Conservation (phyloP, 2,329 filamentous ascomycete species). For the Alternaria hordeiaustralica region DNA sequence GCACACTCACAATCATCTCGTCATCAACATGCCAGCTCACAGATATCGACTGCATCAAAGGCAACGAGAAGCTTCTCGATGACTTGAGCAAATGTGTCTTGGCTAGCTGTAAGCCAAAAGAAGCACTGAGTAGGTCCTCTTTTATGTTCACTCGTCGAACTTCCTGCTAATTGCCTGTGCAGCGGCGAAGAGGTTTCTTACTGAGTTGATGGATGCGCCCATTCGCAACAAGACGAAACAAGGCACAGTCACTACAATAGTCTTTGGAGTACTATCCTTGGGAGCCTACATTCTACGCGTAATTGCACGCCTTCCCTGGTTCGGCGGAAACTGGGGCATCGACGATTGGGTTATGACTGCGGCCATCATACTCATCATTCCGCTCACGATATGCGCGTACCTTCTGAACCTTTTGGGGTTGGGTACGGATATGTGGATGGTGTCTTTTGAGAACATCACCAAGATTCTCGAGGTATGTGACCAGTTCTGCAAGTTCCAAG, state of each 20-base stretch:
- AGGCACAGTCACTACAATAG: slow-evolving; percentile 44
- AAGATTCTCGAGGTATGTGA: slow-evolving; percentile 47
- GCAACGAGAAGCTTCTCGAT: slow-evolving; percentile 22
- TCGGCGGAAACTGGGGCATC: slow-evolving; percentile 46
- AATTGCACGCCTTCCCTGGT: slow-evolving; percentile 42
- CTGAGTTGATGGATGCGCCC: slow-evolving; percentile 39
- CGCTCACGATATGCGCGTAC: slow-evolving; percentile 19
- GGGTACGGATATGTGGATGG: slow-evolving; percentile 60
- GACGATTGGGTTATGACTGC: slow-evolving; percentile 50
- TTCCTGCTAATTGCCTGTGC: background rate
- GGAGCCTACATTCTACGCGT: slow-evolving; percentile 43
- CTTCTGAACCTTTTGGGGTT: slow-evolving; percentile 50
- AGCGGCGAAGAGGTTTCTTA: slow-evolving; percentile 50
- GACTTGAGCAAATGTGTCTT: slow-evolving; percentile 30
- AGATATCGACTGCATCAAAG: slow-evolving; percentile 32
- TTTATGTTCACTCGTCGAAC: background rate
- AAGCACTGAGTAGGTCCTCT: slow-evolving; percentile 34
- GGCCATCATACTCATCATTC: slow-evolving; percentile 18
- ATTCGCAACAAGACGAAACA: slow-evolving; percentile 46
- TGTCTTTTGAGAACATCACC: slow-evolving; percentile 53
- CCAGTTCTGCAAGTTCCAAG: too few species aligned
- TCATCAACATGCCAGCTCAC: slow-evolving; percentile 32
- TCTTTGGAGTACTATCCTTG: slow-evolving; percentile 43
- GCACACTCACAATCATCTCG: slow-evolving; percentile 26
- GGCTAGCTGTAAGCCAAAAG: slow-evolving; percentile 28